These are phyloP conservation scores for Colletotrichum sidae DNA, from an alignment of 2,329 filamentous ascomycete genomes.

Conservation along the genomic window DNA sequence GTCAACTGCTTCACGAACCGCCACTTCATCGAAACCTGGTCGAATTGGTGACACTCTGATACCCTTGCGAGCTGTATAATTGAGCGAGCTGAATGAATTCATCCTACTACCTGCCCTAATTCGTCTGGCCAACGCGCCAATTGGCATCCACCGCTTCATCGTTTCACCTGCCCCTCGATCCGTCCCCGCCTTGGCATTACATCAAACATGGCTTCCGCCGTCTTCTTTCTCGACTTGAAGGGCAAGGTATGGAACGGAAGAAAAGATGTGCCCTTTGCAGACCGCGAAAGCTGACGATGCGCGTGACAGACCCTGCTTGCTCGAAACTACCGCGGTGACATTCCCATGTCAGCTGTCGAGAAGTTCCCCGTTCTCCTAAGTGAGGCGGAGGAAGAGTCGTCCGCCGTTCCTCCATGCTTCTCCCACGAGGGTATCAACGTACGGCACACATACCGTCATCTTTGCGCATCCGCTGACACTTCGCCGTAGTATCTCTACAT, in stretches of 20 bases:
- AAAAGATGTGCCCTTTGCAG: too few relatives aligned
- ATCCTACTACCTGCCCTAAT: slow-evolving; percentile 32
- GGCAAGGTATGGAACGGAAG: slow-evolving; percentile 79
- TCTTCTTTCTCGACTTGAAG: slow-evolving; percentile 99
- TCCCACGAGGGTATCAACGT: slow-evolving; percentile 99
- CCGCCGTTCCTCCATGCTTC: slow-evolving; percentile 96
- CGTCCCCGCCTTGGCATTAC: slow-evolving; percentile 38
- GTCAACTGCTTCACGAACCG: slow-evolving; percentile 21
- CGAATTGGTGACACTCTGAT: slow-evolving; percentile 7
- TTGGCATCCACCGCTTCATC: slow-evolving; percentile 40
- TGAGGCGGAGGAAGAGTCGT: slow-evolving; percentile 99
- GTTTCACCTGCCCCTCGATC: slow-evolving; percentile 39
- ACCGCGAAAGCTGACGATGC: slow-evolving; percentile 39
- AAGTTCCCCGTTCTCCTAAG: slow-evolving; percentile 96
- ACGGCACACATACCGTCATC: slow-evolving; percentile 50
- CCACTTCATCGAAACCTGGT: slow-evolving; percentile 20
- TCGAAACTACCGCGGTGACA: slow-evolving; percentile 97
- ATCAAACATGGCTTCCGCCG: slow-evolving; percentile 87
- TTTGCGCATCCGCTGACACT: slow-evolving; percentile 17
- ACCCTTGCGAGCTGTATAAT: slow-evolving; percentile 9
- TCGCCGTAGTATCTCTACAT: slow-evolving; percentile 90
- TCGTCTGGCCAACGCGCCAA: slow-evolving; percentile 43
- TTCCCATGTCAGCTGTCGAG: slow-evolving; percentile 99
- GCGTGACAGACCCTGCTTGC: slow-evolving; percentile 86
- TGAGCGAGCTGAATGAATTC: slow-evolving; percentile 24